Evolutionary conservation across 2,329 filamentous ascomycete genomes (phyloP), one percentile per base, ranked within the genome.

Genomic region (Thelonectria rubi): DNA sequence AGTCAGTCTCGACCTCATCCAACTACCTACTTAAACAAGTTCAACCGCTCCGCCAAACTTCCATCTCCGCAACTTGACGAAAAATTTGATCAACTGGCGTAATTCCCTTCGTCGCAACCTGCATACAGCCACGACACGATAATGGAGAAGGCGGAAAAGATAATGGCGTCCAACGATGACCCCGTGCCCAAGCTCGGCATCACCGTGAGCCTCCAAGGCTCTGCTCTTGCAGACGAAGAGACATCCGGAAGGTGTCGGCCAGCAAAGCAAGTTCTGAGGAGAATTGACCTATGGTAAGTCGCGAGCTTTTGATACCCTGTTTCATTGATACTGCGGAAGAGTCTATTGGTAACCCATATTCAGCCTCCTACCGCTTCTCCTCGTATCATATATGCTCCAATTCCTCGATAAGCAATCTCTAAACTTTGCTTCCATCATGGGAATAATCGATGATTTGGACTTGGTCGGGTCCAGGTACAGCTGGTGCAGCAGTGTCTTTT

Each of bases 401-500:
- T 70, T 70, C 6, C 68, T 70, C 8, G 68, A 70, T 8, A 70
- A 70, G 21, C 67, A 70, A 14, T 70, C 68, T 0, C 37, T 70
- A 2, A 70, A 70, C 49, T 70, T 70, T 57, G 42, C 68, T 1
- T 69, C 67, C 0, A 70, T 69, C 15, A 69, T 69, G 67, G 67
- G 67, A 3, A 67, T 70, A 9, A 69, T 70, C 7, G 57, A 65
- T 0, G 65, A 70, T 9, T 15, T 70, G 7, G 59, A 69, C 10
- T 43, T 69, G 12, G 45, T 56, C 2, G 67, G 68, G 3, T 61
- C 61, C 0, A 52, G 62, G 17, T 69, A 69, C 14, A 70, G 64
- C 40, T 70, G 67, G 68, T 64, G 60, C 8, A 67, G 67, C 54
- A 70, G 67, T 2, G 58, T 61, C 0, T 70, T 70, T 4, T 70